Evolutionary conservation across 176 grass and related monocot species (phyloP).

Genomic region (Sorghum bicolor): Sorghum_bicolor_NCBIv3 NC_012871.2:55031501-55032000

Average conservation of each 20-base stretch:
- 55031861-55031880: constrained; percentile 71
- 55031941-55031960: constrained; percentile 89
- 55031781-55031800: not conserved
- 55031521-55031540: not conserved
- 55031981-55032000: constrained; percentile 65
- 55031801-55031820: not conserved
- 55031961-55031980: constrained; percentile 80
- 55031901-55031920: constrained; percentile 83
- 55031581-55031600: not conserved
- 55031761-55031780: not conserved
- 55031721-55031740: not conserved
- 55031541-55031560: not conserved
- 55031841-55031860: constrained; percentile 43
- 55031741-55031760: not conserved
- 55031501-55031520: not conserved
- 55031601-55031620: not conserved
- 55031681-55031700: not conserved
- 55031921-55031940: constrained; percentile 84
- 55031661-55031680: not conserved
- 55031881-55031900: constrained; percentile 74
- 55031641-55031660: not conserved
- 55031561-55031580: not conserved
- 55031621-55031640: not conserved
- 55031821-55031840: constrained; percentile 73
- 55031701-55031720: not conserved